Conservation (phyloP, 441 rosid species). For the Capsella rubella region DNA sequence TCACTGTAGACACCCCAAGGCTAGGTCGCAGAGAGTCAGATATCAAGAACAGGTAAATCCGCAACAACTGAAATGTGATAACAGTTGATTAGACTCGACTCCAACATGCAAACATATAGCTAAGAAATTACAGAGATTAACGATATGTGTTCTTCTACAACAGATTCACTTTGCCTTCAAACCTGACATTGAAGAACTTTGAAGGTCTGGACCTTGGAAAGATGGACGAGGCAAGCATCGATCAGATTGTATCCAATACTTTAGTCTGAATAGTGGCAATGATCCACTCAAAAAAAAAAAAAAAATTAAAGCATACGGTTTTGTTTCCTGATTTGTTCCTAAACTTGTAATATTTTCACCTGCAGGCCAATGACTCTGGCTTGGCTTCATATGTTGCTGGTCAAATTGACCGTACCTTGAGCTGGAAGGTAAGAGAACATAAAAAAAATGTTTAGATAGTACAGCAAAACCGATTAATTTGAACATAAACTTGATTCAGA, state of each 20-base stretch:
- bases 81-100: not conserved
- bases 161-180: slow-evolving; percentile 82
- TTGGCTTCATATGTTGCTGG: slow-evolving; percentile 70
- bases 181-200: slow-evolving; percentile 84
- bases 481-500: slow-evolving; percentile 11
- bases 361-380: slow-evolving; percentile 59
- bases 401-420: slow-evolving; percentile 64
- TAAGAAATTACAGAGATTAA: not conserved
- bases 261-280: not conserved
- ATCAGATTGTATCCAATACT: not conserved
- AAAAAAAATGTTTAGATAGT: not conserved
- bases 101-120: slow-evolving; percentile 6
- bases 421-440: slow-evolving; percentile 58
- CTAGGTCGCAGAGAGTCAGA: slow-evolving; percentile 74
- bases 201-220: slow-evolving; percentile 89
- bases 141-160: slow-evolving; percentile 13
- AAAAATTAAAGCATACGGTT: not conserved
- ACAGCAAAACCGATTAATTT: slow-evolving; percentile 8
- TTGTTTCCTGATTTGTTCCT: slow-evolving; percentile 21
- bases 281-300: not conserved
- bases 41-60: slow-evolving; percentile 65
- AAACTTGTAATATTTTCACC: slow-evolving; percentile 5
- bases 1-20: slow-evolving; percentile 70
- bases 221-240: slow-evolving; percentile 67
- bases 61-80: slow-evolving; percentile 6